Conservation (phyloP, 768 basidiomycete genomes). For the Serpula lacrymans region DNA sequence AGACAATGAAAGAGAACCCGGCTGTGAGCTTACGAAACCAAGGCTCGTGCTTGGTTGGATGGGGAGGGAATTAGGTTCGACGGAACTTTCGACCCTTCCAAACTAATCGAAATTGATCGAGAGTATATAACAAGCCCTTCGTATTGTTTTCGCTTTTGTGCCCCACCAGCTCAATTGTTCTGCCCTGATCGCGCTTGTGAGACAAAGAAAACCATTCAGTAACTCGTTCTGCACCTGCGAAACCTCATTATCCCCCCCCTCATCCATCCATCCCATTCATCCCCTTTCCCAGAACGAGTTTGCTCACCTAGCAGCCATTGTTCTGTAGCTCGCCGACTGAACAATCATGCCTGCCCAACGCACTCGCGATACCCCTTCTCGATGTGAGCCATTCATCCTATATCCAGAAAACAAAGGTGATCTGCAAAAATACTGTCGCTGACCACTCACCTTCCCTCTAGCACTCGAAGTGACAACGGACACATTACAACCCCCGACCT, state of each 20-base stretch:
- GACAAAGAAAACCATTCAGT: slow-evolving; percentile 48
- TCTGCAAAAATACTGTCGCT: slow-evolving; percentile 6
- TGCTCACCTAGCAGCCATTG: slow-evolving; percentile 31
- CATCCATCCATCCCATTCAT: slow-evolving; percentile 30
- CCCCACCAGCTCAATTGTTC: slow-evolving; percentile 69
- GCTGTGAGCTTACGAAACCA: slow-evolving; percentile 35
- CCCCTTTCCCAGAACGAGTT: slow-evolving; percentile 32
- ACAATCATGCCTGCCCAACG: slow-evolving; percentile 76
- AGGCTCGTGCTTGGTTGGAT: slow-evolving; percentile 34
- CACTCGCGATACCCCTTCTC: slow-evolving; percentile 69
- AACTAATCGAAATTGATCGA: slow-evolving; percentile 21
- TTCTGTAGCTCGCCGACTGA: slow-evolving; percentile 23
- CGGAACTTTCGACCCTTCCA: slow-evolving; percentile 34
- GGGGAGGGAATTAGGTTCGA: slow-evolving; percentile 30
- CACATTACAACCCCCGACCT: slow-evolving; percentile 50
- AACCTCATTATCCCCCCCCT: slow-evolving; percentile 45
- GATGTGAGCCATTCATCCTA: slow-evolving; percentile 32
- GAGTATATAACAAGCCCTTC: slow-evolving; percentile 51
- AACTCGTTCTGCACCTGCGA: slow-evolving; percentile 38
- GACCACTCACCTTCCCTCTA: slow-evolving; percentile 26
- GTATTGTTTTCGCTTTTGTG: slow-evolving; percentile 59
- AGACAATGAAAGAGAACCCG: slow-evolving; percentile 32
- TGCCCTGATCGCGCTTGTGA: slow-evolving; percentile 41
- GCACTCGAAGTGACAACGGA: slow-evolving; percentile 78
- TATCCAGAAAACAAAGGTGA: neutral